Base-by-base conservation (phyloP, 169 alveolate genomes). In the Plasmodium ovale region DNA sequence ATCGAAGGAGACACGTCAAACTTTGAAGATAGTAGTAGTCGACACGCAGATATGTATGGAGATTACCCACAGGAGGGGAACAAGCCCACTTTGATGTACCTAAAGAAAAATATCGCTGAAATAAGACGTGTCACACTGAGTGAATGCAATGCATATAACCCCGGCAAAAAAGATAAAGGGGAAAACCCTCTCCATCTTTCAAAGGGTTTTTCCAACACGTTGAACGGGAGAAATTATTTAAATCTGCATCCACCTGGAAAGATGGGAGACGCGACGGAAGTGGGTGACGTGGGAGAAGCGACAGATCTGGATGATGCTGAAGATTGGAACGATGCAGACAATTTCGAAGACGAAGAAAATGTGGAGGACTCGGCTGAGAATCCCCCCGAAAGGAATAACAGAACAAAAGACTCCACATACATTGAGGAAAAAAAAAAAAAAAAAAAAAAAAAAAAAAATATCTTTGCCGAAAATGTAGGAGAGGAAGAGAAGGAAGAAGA, bases 81-180 rank as follows among this genome's bases (percentile, higher is more conserved):
- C 35, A 51, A 64, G 51, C 33, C 49, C 10, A 53, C 89, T 1
- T 19, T 79, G 14, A 33, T 23, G 42, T 79, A 79, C 27, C 60
- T 79, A 23, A 79, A 79, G 39, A 58, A 79, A n/a, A 79, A 79
- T 58, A 29, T 79, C 7, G 5, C 44, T 19, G n/a, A 62, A 49
- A 79, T 79, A 33, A 79, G 54, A 23, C 21, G 47, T 21, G 33
- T 0, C 23, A 64, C 65, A 21, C 12, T 79, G 14, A 74, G 60
- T 37, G 51, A 67, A 3, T 1, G 10, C 6, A 74, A 23, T 29
- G 25, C 33, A 12, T 33, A 62, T 16, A 9, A 62, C 4, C 0
- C n/a, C 7, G 27, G 21, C 4, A 2, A 19, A 9, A 14, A 16
- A 9, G 21, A 54, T 16, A 54, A 21, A 25, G 21, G 9, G 9